phyloP scores from a whole-genome alignment of 306 rosid genomes.

The Glycine tomentella region DNA sequence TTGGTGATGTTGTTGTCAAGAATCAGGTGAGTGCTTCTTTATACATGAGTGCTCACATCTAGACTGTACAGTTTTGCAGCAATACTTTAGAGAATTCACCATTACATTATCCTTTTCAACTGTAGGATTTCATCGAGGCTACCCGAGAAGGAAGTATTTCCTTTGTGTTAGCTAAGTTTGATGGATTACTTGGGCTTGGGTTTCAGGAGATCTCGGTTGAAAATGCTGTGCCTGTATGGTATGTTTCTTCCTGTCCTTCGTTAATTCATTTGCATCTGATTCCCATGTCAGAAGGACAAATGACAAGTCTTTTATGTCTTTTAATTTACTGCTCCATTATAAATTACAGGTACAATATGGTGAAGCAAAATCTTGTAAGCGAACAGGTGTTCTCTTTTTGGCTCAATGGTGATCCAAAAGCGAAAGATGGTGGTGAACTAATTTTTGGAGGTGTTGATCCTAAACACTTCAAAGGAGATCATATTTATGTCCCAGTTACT shows the following conservation, averaged over 20 bases:
- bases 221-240: conserved; percentile 83
- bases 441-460: conserved; percentile 81
- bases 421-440: conserved; percentile 75
- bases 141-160: conserved; percentile 78
- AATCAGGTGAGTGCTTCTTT: conserved; percentile 62
- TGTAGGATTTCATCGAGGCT: conserved; percentile 86
- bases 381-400: conserved; percentile 88
- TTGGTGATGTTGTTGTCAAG: conserved; percentile 72
- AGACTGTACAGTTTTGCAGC: conserved; percentile 36
- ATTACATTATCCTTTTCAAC: conserved; percentile 29
- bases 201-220: conserved; percentile 87
- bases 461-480: conserved; percentile 76
- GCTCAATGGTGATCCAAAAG: conserved; percentile 72
- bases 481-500: conserved; percentile 83
- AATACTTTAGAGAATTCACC: conserved; percentile 17
- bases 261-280: conserved; percentile 19
- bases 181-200: conserved; percentile 91
- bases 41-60: conserved; percentile 15
- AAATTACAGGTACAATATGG: conserved; percentile 73
- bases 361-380: conserved; percentile 68
- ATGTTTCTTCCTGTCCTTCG: conserved; percentile 38
- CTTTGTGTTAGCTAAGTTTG: conserved; percentile 77
- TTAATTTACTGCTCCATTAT: conserved; percentile 41
- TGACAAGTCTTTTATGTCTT: neutral
- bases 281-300: conserved; percentile 1